Evolutionary conservation across 1,284 basidiomycete genomes (phyloP).

Genomic region (Entoloma clypeatum): DNA sequence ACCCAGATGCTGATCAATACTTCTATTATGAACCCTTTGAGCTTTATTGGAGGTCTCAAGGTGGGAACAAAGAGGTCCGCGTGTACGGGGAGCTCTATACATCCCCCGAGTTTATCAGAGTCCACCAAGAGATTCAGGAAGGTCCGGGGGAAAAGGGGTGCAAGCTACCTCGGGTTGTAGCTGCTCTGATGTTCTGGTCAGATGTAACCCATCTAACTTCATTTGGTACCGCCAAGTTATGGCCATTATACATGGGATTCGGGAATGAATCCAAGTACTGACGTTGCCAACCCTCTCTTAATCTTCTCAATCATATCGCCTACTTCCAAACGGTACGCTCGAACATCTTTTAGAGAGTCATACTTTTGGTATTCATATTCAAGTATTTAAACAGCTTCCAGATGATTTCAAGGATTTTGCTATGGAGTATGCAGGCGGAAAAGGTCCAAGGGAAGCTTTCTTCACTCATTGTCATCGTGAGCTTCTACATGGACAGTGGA

Average conservation of each 20-base stretch:
- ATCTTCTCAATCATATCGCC: conserved; percentile 9
- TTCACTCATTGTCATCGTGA: conserved; percentile 1
- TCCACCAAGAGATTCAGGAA: conserved; percentile 9
- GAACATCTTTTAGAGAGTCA: not conserved
- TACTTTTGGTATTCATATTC: not conserved
- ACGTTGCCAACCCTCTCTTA: conserved; percentile 1
- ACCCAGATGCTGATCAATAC: not conserved
- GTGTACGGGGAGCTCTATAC: conserved; percentile 8
- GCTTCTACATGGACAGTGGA: conserved; percentile 1
- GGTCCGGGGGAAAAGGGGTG: conserved; percentile 6
- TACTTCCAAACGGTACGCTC: conserved; percentile 4
- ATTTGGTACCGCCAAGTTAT: conserved; percentile 16
- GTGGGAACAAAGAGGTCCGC: not conserved
- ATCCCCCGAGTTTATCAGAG: conserved; percentile 9
- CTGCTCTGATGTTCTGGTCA: conserved; percentile 18
- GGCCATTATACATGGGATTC: conserved; percentile 16
- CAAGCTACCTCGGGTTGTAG: conserved; percentile 9
- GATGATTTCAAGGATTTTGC: conserved; percentile 2
- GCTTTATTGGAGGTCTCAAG: not conserved
- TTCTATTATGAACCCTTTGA: conserved; percentile 1
- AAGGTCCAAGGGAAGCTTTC: not conserved
- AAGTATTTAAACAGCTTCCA: conserved; percentile 3
- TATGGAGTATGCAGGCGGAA: not conserved
- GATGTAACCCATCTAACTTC: conserved; percentile 16
- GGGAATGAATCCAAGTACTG: conserved; percentile 17